Evolutionary conservation across 23 red algal genomes (phyloP).

Genomic region (Gracilariopsis chorda): DNA sequence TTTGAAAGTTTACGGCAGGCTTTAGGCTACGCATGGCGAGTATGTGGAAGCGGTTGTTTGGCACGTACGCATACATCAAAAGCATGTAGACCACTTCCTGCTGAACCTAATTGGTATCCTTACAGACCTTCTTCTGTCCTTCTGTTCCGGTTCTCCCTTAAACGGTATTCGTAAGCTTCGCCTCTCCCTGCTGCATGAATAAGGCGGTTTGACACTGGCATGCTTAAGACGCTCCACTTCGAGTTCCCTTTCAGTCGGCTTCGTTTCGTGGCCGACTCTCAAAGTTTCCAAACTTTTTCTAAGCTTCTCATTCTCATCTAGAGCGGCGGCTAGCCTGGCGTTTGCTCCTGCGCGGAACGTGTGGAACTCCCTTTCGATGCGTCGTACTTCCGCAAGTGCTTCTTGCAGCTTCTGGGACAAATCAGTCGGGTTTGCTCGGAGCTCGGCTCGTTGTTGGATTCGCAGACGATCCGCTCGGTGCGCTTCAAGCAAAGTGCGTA

Average conservation of each 20-base stretch:
- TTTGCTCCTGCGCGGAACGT: neutral
- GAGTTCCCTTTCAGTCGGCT: neutral
- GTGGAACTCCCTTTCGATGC: slow-evolving; percentile 23
- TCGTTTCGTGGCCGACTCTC: neutral
- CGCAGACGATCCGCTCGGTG: neutral
- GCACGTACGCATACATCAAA: neutral
- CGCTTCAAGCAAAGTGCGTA: neutral
- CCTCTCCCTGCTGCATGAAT: slow-evolving; percentile 12
- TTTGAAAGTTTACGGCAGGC: too few relatives aligned
- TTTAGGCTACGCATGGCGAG: too few relatives aligned
- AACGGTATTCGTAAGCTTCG: neutral
- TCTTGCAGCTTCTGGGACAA: neutral
- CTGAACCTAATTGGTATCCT: slow-evolving; percentile 8
- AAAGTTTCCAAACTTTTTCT: neutral
- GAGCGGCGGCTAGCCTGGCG: neutral
- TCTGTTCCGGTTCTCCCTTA: neutral
- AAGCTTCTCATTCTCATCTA: slow-evolving; percentile 21
- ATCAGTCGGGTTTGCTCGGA: neutral
- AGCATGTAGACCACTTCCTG: slow-evolving; percentile 14
- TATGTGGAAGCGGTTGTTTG: too few relatives aligned
- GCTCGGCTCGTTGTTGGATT: neutral
- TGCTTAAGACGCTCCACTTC: neutral
- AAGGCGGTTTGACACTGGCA: neutral
- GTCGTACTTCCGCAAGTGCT: neutral
- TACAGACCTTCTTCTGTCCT: neutral